These are phyloP conservation scores for Fusarium foetens DNA, from an alignment of 2,329 filamentous ascomycete species.

Conservation along the genomic window DNA sequence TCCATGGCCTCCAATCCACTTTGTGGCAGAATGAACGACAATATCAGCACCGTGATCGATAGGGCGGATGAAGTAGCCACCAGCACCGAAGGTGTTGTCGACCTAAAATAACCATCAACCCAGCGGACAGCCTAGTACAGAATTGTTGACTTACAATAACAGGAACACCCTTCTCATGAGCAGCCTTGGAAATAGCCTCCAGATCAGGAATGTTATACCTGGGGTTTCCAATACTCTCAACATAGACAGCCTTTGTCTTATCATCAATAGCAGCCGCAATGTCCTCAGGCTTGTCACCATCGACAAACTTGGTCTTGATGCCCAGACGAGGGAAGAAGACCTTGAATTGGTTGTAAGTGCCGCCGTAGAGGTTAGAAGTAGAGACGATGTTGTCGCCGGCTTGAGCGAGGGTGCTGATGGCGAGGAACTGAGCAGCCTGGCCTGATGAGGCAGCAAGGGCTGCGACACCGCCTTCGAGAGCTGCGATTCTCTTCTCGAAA, in stretches of 20 bases:
- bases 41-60: constrained; percentile 94
- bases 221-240: constrained; percentile 95
- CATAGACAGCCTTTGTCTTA: constrained; percentile 90
- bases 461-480: constrained; percentile 89
- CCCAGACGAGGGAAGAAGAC: constrained; percentile 88
- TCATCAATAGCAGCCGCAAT: constrained; percentile 88
- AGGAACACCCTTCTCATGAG: constrained; percentile 74
- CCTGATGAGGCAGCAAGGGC: constrained; percentile 87
- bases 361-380: constrained; percentile 90
- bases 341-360: constrained; percentile 98
- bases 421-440: constrained; percentile 92
- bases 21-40: constrained; percentile 92
- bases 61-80: constrained; percentile 86
- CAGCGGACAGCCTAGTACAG: neutral
- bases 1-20: constrained; percentile 97
- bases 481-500: constrained; percentile 96
- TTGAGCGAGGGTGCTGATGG: constrained; percentile 84
- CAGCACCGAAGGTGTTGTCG: constrained; percentile 95
- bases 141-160: constrained; percentile 61
- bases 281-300: constrained; percentile 81
- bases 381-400: constrained; percentile 93
- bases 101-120: constrained; percentile 61
- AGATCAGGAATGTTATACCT: constrained; percentile 93
- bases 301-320: constrained; percentile 87
- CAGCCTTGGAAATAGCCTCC: constrained; percentile 83